Evolutionary conservation across 2,329 filamentous ascomycete species (phyloP), one percentile per base, ranked within the genome.

Genomic region (Neofusicoccum kwambonambiense): DNA sequence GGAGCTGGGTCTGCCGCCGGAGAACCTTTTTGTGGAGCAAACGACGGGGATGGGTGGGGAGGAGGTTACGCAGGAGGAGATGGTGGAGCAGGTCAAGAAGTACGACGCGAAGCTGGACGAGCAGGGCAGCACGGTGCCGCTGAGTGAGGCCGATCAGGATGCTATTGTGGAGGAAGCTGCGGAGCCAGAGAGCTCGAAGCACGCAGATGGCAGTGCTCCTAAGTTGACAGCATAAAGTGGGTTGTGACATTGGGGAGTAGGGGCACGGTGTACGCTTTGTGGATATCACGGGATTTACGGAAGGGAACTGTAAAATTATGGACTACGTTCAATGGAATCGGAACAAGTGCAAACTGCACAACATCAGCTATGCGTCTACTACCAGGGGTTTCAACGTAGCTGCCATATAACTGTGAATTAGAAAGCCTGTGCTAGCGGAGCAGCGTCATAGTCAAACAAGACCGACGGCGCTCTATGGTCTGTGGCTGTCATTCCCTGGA

Each of bases 1-100:
- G 65, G 80, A 80, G 19, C 76, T 95, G 57, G 91, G 92, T 0
- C 73, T 97, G 65, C 83, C 85, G 4, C 80, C 83, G 54, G 70
- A 71, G 11, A 70, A 69, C 7, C 74, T 76, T 52, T 72, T 75
- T 62, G 68, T 70, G 44, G 72, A 75, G 60, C 74, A 74, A 74
- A 34, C 44, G 56, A 54, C 49, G 50, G 47, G 39, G 8, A 56
- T 51, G 62, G 15, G 15, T 15, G 65, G 63, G 11, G 37, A 65
- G 47, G 27, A 12, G 54, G 81, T 83, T 37, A 41, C 34, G 22
- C 35, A 51, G 17, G 22, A 13, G 37, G 15, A 65, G 57, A 31
- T 62, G 45, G 47, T 37, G 54, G 19, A 52, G 54, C 44, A 65
- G 63, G 49, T 65, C 3, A 45, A 13, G 44, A 34, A 9, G 3